phyloP scores from a whole-genome alignment of 768 basidiomycete genomes.

The Amanita inopinata region DNA sequence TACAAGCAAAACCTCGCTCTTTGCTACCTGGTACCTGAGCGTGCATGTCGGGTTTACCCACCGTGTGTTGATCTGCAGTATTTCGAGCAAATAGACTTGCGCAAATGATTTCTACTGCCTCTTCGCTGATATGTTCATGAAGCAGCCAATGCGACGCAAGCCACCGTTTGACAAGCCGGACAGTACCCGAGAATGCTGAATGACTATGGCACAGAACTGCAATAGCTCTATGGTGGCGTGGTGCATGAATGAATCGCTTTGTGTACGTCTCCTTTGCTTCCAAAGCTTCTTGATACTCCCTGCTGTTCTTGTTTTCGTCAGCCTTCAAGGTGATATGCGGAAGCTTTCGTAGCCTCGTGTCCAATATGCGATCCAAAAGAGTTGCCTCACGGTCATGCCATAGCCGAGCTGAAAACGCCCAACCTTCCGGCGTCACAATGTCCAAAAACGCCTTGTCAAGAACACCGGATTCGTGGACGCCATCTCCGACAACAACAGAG shows the following conservation, averaged over 20 bases:
- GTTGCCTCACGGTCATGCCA: slow-evolving; percentile 82
- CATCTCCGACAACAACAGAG: slow-evolving; percentile 47
- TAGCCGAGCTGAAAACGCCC: slow-evolving; percentile 78
- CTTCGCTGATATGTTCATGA: slow-evolving; percentile 57
- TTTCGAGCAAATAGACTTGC: slow-evolving; percentile 58
- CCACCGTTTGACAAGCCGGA: slow-evolving; percentile 89
- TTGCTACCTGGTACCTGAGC: slow-evolving; percentile 55
- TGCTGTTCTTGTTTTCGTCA: slow-evolving; percentile 27
- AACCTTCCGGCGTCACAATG: slow-evolving; percentile 70
- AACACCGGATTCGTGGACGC: slow-evolving; percentile 38
- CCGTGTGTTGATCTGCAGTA: not conserved
- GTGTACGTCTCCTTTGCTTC: slow-evolving; percentile 51
- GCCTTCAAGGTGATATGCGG: slow-evolving; percentile 26
- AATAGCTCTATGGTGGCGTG: slow-evolving; percentile 79
- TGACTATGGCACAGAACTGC: slow-evolving; percentile 72
- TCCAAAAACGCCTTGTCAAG: slow-evolving; percentile 68
- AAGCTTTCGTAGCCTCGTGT: slow-evolving; percentile 29
- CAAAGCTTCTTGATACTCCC: slow-evolving; percentile 45
- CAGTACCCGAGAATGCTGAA: slow-evolving; percentile 73
- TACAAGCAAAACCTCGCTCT: slow-evolving; percentile 68
- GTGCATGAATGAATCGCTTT: slow-evolving; percentile 68
- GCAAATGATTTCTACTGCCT: slow-evolving; percentile 80
- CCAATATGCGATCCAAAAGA: slow-evolving; percentile 62
- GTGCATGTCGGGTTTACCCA: slow-evolving; percentile 24
- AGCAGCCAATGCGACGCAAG: slow-evolving; percentile 85